phyloP scores from a whole-genome alignment of 1,284 basidiomycete genomes.

The Trametes hirsuta region DNA sequence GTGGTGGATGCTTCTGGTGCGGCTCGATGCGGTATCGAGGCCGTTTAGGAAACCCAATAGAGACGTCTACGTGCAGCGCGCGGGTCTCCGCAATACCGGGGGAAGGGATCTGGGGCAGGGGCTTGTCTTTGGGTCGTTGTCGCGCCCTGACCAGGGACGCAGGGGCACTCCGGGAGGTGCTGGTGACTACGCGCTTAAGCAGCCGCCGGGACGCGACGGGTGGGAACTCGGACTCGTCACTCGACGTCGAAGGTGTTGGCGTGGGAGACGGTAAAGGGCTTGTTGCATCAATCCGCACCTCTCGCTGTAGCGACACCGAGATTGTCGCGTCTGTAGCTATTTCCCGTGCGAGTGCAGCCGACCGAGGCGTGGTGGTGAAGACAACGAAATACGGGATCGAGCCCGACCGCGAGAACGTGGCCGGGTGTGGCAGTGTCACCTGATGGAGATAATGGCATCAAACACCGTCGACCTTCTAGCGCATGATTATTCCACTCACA shows the following conservation, averaged over 20 bases:
- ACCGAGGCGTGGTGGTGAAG: constrained; percentile 64
- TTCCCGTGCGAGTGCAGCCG: constrained; percentile 55
- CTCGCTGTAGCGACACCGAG: constrained; percentile 60
- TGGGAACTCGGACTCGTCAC: constrained; percentile 51
- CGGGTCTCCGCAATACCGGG: constrained; percentile 48
- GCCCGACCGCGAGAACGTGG: constrained; percentile 58
- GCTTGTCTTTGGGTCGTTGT: constrained; percentile 40
- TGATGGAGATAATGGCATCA: constrained; percentile 30
- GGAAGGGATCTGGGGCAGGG: constrained; percentile 48
- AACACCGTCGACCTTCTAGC: background rate
- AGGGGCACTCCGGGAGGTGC: constrained; percentile 33
- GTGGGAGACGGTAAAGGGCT: constrained; percentile 33
- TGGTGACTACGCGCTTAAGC: constrained; percentile 48
- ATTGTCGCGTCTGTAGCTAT: constrained; percentile 72
- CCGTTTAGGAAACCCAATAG: constrained; percentile 69
- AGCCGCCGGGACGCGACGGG: constrained; percentile 39
- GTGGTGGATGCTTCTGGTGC: constrained; percentile 45
- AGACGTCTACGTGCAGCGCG: constrained; percentile 55
- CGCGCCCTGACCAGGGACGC: constrained; percentile 34
- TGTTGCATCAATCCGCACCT: constrained; percentile 50
- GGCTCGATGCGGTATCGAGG: constrained; percentile 47
- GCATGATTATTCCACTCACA: constrained; percentile 41
- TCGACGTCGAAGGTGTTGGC: constrained; percentile 50
- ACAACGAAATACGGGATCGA: constrained; percentile 71
- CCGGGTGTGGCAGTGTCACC: constrained; percentile 64